Percentiles rank a stretch among this genome's conserved stretches.
Evolutionary conservation across 2,329 filamentous ascomycete genomes (phyloP).

Genomic region (Aspergillus quadrilineatus): DNA sequence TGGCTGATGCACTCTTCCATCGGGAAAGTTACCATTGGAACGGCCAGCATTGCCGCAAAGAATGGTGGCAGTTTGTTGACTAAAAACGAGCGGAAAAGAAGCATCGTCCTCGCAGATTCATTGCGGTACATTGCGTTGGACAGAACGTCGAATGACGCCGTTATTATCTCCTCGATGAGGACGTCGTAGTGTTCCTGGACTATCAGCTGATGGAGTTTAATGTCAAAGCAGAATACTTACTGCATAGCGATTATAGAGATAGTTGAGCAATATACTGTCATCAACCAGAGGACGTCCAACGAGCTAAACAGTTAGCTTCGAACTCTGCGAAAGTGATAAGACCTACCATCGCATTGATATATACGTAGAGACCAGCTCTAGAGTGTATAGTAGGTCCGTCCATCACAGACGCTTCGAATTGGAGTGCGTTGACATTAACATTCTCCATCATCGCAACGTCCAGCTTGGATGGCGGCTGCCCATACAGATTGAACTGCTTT

Average conservation of each 20-base stretch:
- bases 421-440: slow-evolving; percentile 48
- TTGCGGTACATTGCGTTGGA: slow-evolving; percentile 79
- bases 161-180: slow-evolving; percentile 76
- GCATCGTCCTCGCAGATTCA: slow-evolving; percentile 60
- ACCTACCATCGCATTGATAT: slow-evolving; percentile 73
- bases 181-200: slow-evolving; percentile 70
- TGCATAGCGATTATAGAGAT: slow-evolving; percentile 81
- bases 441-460: slow-evolving; percentile 44
- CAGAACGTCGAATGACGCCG: slow-evolving; percentile 85
- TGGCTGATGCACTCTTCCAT: slow-evolving; percentile 66
- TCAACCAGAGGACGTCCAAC: slow-evolving; percentile 80
- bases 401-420: slow-evolving; percentile 54
- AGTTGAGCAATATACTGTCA: slow-evolving; percentile 73
- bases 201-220: background rate
- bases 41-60: slow-evolving; percentile 57
- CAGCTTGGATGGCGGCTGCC: slow-evolving; percentile 44
- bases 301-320: slow-evolving; percentile 57
- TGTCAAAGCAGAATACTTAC: slow-evolving; percentile 44
- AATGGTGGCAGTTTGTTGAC: slow-evolving; percentile 69
- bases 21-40: slow-evolving; percentile 59
- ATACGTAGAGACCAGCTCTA: slow-evolving; percentile 79
- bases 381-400: slow-evolving; percentile 73
- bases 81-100: slow-evolving; percentile 80
- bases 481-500: slow-evolving; percentile 44
- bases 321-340: slow-evolving; percentile 25